These are phyloP conservation scores for Cryphonectria parasitica DNA, from an alignment of 2,329 filamentous ascomycete species.

Conservation along the genomic window DNA sequence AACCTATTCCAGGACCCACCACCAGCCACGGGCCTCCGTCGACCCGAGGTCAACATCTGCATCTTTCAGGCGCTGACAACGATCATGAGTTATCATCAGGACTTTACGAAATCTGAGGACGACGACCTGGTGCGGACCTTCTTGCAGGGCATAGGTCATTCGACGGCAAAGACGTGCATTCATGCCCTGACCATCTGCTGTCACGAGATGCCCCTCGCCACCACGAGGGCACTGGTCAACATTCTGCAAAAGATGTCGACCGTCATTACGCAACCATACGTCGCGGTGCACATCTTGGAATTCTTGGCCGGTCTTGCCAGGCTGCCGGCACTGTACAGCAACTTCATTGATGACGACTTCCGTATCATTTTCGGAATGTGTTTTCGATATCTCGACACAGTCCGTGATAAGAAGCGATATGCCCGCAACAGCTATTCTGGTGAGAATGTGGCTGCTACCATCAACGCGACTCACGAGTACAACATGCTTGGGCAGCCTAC, in stretches of 20 bases:
- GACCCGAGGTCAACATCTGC: constrained; percentile 86
- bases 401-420: constrained; percentile 66
- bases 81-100: constrained; percentile 85
- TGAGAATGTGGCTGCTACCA: constrained; percentile 44
- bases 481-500: constrained; percentile 39
- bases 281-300: constrained; percentile 93
- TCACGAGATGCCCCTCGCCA: constrained; percentile 87
- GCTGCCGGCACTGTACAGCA: constrained; percentile 81
- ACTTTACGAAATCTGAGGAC: constrained; percentile 82
- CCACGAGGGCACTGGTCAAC: constrained; percentile 81
- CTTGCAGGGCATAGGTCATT: constrained; percentile 82
- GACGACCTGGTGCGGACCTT: constrained; percentile 90
- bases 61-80: constrained; percentile 86
- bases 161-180: constrained; percentile 89
- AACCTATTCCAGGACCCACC: constrained; percentile 84
- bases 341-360: constrained; percentile 90
- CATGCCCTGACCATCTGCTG: constrained; percentile 94
- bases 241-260: constrained; percentile 93
- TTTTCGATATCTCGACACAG: constrained; percentile 89
- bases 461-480: constrained; percentile 32
- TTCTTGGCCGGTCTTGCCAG: constrained; percentile 90
- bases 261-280: constrained; percentile 90
- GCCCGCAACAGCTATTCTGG: constrained; percentile 51
- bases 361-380: constrained; percentile 94
- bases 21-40: constrained; percentile 75